Evolutionary conservation across 2,329 filamentous ascomycete species (phyloP), one percentile per base, ranked within the genome.

Genomic region (Diaporthe longicolla): DNA sequence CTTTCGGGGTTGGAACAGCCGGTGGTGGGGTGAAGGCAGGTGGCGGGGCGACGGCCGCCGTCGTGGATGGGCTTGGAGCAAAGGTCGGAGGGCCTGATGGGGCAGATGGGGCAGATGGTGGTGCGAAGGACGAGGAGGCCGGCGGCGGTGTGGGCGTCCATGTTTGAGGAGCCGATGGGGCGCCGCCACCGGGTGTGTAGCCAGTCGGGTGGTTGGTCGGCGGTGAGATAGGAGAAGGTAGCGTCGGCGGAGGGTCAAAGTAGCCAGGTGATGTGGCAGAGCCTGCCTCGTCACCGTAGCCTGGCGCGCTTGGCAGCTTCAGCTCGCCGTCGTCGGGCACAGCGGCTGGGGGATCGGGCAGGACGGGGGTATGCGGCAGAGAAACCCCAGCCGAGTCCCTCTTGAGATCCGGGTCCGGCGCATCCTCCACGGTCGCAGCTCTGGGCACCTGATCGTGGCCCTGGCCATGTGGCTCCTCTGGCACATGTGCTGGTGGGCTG

Each of bases 361-460:
- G 84, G 83, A 37, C 83, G 7, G 63, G 63, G 9, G 63, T 85
- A 17, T 82, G 82, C 0, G 82, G 82, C 17, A 81, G 73, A 2
- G 81, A 81, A 3, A 82, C 79, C 13, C 80, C 81, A 9, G 81
- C 79, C 1, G 81, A 80, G 65, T 82, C 79, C 54, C 79, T 78
- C 52, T 58, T 82, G 40, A 79, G 80, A 3, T 84, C 85, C 3
- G 82, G 82, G 63, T 90, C 89, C 0, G 87, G 84, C 0, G 82
- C 85, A 65, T 91, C 89, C 73, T 93, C 90, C 45, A 88, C 84
- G 7, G 86, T 87, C 19, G 83, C 87, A 0, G 84, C 82, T 17
- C 82, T 83, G 1, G 84, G 82, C 19, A 50, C 73, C 15, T 73
- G 37, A 3, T 48, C 73, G 8, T 35, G 35, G 3, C 37, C 73